These are phyloP conservation scores for Gamsiella multidivaricata DNA, from an alignment of 192 early-diverging fungal species.

Conservation along the genomic window DNA sequence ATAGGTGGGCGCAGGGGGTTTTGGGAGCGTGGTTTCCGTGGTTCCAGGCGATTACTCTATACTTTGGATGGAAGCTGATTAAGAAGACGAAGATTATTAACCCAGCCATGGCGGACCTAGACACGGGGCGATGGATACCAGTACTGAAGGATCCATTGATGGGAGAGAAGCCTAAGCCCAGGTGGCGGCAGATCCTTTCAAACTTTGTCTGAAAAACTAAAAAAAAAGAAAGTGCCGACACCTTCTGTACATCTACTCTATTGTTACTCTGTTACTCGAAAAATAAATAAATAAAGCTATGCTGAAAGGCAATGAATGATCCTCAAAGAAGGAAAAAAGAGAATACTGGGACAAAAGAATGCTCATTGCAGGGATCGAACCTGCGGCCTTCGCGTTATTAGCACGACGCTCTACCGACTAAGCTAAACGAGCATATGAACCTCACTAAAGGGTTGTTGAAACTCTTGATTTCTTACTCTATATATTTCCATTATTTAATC, in stretches of 20 bases:
- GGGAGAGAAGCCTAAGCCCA: constrained; percentile 8
- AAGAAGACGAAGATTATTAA: constrained; percentile 73
- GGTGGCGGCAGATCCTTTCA: constrained; percentile 21
- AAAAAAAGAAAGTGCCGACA: too few relatives aligned
- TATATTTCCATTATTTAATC: too few relatives aligned
- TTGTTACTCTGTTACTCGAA: too few relatives aligned
- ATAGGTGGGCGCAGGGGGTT: constrained; percentile 61
- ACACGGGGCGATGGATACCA: constrained; percentile 50
- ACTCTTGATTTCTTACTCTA: too few relatives aligned
- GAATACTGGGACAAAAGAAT: too few relatives aligned
- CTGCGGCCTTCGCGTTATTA: constrained; percentile 74
- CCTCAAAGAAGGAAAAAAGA: too few relatives aligned
- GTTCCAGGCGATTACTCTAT: constrained; percentile 71
- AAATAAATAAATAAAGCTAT: too few relatives aligned
- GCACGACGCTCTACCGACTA: constrained; percentile 75
- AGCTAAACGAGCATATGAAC: constrained; percentile 65
- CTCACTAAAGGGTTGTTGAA: too few relatives aligned
- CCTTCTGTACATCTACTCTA: too few relatives aligned
- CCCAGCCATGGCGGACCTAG: constrained; percentile 68
- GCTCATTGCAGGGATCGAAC: constrained; percentile 70
- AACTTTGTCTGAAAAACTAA: constrained; percentile 26
- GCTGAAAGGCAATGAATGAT: too few relatives aligned
- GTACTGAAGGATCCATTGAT: not conserved
- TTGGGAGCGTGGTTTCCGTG: constrained; percentile 74
- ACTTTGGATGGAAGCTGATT: constrained; percentile 70